Evolutionary conservation across 228 moss, liverwort and hornwort species (phyloP), one percentile per base, ranked within the genome.

Genomic region (Sphagnum fallax): DNA sequence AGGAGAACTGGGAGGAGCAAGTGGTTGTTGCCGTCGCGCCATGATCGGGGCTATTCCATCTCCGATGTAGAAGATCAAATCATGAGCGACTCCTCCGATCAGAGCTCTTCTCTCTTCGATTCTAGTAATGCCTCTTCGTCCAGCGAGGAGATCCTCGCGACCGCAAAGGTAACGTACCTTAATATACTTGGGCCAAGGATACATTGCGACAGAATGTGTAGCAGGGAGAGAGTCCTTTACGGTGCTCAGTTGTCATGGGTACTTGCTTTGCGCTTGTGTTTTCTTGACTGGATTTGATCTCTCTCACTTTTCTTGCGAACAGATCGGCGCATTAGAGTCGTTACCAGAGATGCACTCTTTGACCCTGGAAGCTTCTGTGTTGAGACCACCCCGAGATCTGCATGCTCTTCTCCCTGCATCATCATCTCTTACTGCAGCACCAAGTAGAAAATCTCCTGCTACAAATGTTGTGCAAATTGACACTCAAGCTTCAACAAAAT

Each of bases 1-100:
- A 32, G 32, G 32, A 32, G 32, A 32, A 32, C 32, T 32, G 2
- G 32, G 32, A 32, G 32, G 32, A 32, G 32, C 32, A 32, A 32
- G 32, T 32, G 32, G 32, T 32, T 32, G 32, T 32, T 32, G 32
- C 32, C 32, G 32, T 32, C 94, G 68, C 90, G 92, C 67, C 91
- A 94, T 77, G 92, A 94, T 71, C 94, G 92, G 0, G 92, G 91
- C n/a, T 88, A 94, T 72, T 94, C 94, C 51, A 87, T 94, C 74
- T 94, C 79, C 32, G 90, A 90, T 52, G 90, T 78, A 50, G 93
- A 93, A 65, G 32, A 32, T 32, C 32, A 32, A 32, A 32, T 32
- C 32, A 32, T 32, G 32, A 32, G 32, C 32, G 32, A 32, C 32
- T 32, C 32, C 32, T 32, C 32, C 0, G 83, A 83, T 48, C 76